Percentiles rank a stretch among this genome's conserved stretches.
Conservation (phyloP, 352 stramenopile genomes). For the Pythium coloratum region DNA sequence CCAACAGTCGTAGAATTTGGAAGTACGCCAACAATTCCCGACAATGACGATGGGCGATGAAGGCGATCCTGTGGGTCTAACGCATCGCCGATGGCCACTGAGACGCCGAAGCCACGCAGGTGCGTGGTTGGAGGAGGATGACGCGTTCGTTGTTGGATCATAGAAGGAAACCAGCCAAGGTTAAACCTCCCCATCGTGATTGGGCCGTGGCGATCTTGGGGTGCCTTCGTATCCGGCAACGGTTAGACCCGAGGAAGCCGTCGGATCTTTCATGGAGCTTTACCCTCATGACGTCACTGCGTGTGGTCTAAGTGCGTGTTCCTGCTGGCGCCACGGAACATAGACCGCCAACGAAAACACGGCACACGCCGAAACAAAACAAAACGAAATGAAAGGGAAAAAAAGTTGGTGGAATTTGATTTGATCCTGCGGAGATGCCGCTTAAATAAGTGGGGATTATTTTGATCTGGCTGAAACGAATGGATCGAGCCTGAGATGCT, state of each 20-base stretch:
- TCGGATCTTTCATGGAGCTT: not conserved
- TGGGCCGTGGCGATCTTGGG: not conserved
- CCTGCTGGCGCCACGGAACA: not conserved
- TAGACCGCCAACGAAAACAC: constrained; percentile 6
- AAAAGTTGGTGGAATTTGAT: constrained; percentile 10
- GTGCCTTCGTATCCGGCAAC: not conserved
- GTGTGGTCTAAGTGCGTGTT: not conserved
- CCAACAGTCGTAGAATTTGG: not conserved
- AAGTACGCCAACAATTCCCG: constrained; percentile 3
- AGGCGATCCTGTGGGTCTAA: not conserved
- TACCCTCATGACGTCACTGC: constrained; percentile 4
- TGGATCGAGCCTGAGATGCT: not conserved
- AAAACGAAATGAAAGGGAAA: constrained; percentile 1
- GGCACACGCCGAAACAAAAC: constrained; percentile 10
- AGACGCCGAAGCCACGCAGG: not conserved
- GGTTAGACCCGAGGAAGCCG: not conserved
- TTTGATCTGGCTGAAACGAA: not conserved
- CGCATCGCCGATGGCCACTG: not conserved
- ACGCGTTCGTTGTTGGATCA: not conserved
- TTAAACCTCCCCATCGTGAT: not conserved
- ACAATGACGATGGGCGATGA: not conserved
- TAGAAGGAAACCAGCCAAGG: not conserved
- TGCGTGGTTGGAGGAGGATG: not conserved
- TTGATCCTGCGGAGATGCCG: constrained; percentile 5
- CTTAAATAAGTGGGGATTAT: constrained; percentile 18